phyloP scores from a whole-genome alignment of 148 eudicot species.

The Rhododendron griersonianum region DNA sequence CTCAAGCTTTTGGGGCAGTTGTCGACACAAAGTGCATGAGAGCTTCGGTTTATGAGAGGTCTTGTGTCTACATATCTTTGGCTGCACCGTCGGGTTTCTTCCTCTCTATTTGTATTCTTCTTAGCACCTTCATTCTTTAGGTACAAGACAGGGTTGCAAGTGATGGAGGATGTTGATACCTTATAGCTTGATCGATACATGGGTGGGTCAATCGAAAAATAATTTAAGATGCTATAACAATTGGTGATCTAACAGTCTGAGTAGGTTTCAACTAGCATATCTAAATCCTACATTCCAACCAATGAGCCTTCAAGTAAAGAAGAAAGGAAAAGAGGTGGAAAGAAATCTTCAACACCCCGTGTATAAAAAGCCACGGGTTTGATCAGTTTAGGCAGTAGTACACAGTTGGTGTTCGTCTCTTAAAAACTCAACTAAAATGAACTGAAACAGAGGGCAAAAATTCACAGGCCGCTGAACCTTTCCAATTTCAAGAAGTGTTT shows the following conservation, averaged over 20 bases:
- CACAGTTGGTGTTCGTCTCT: neutral
- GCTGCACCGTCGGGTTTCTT: neutral
- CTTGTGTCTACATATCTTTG: neutral
- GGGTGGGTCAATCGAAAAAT: neutral
- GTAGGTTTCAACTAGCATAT: neutral
- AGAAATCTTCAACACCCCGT: neutral
- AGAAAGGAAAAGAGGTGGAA: neutral
- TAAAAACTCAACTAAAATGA: neutral
- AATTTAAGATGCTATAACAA: neutral
- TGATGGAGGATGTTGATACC: neutral
- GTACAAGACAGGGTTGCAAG: neutral
- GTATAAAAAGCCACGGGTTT: neutral
- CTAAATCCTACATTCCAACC: neutral
- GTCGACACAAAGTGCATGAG: neutral
- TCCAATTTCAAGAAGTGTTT: neutral
- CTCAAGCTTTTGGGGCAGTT: neutral
- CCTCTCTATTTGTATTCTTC: neutral
- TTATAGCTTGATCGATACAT: neutral
- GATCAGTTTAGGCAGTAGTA: neutral
- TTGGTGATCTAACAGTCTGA: neutral
- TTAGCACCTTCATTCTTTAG: neutral
- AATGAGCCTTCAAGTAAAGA: neutral
- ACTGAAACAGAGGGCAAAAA: neutral
- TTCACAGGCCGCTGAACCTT: neutral
- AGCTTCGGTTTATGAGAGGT: neutral